phyloP scores from a whole-genome alignment of 768 basidiomycete genomes.

The Gautieria morchelliformis region DNA sequence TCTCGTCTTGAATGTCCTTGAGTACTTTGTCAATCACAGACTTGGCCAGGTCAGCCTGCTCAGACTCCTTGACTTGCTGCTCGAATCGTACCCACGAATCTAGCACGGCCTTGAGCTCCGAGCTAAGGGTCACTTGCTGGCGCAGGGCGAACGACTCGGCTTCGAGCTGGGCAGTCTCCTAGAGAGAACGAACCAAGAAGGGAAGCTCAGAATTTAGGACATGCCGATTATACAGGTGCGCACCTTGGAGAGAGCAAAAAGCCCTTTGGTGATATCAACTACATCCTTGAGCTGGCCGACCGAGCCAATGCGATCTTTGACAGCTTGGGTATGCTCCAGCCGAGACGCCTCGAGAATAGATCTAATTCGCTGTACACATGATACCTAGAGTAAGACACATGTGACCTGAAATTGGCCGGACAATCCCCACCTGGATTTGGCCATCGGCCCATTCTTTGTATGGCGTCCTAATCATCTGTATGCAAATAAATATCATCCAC shows the following conservation, averaged over 20 bases:
- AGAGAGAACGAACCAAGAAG: neutral
- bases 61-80: constrained; percentile 92
- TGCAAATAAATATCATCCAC: constrained; percentile 5
- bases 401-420: constrained; percentile 14
- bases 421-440: constrained; percentile 47
- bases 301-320: constrained; percentile 84
- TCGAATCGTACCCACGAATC: constrained; percentile 99
- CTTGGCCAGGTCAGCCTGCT: constrained; percentile 88
- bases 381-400: neutral
- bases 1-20: constrained; percentile 75
- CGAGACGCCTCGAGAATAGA: constrained; percentile 74
- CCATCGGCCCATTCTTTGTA: constrained; percentile 89
- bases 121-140: constrained; percentile 77
- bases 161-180: constrained; percentile 93
- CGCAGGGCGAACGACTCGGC: constrained; percentile 80
- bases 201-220: too few relatives aligned
- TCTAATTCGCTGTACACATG: constrained; percentile 48
- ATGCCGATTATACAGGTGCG: constrained; percentile 11
- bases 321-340: constrained; percentile 83
- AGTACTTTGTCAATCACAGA: constrained; percentile 83
- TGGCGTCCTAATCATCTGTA: constrained; percentile 69
- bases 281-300: constrained; percentile 96
- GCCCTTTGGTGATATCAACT: constrained; percentile 77
- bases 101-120: constrained; percentile 88
- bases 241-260: constrained; percentile 90